Evolutionary conservation across 768 basidiomycete species (phyloP).

Genomic region (Leccinellum albellum): DNA sequence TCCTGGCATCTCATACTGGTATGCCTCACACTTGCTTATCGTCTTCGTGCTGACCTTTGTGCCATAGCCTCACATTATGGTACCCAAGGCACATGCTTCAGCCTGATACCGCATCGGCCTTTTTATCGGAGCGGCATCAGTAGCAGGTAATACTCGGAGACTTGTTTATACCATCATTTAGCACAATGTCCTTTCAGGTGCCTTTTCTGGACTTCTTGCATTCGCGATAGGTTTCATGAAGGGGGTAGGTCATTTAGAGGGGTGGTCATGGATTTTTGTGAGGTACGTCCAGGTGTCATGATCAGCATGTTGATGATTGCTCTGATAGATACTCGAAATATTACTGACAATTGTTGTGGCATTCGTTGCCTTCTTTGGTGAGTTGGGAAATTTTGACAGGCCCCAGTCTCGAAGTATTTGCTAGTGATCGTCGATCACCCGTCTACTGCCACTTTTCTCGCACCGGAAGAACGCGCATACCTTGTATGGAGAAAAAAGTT

Average conservation of each 20-base stretch:
- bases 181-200: conserved; percentile 27
- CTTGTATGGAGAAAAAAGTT: conserved; percentile 16
- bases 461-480: conserved; percentile 15
- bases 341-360: conserved; percentile 56
- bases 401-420: not conserved
- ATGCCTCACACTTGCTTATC: conserved; percentile 9
- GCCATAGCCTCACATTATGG: conserved; percentile 58
- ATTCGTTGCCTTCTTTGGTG: conserved; percentile 49
- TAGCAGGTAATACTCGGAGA: conserved; percentile 38
- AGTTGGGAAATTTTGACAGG: not conserved
- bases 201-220: conserved; percentile 58
- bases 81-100: conserved; percentile 63
- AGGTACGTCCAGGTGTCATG: conserved; percentile 10
- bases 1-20: conserved; percentile 76
- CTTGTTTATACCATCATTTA: no score
- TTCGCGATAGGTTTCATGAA: conserved; percentile 54
- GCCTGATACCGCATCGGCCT: conserved; percentile 55
- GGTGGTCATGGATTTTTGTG: conserved; percentile 72
- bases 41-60: not conserved
- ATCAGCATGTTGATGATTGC: not conserved
- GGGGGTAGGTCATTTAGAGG: conserved; percentile 41
- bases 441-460: conserved; percentile 15
- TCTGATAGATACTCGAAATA: conserved; percentile 34
- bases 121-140: conserved; percentile 63
- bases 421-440: conserved; percentile 55